Evolutionary conservation across 352 stramenopile species (phyloP).

Genomic region (Plasmopara viticola): DNA sequence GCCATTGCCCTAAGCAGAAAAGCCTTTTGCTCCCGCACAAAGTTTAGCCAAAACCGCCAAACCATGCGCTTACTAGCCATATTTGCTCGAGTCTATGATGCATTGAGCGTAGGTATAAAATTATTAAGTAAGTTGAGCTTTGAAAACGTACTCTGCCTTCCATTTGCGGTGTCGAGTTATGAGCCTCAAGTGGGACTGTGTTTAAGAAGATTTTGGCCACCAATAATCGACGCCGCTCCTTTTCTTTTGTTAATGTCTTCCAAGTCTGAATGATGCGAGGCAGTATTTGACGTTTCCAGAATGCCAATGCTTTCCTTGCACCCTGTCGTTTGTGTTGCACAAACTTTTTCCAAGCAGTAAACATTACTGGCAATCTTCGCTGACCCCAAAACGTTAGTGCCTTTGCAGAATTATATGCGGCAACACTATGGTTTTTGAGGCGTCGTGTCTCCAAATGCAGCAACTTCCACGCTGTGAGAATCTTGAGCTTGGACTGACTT

Average conservation of each 20-base stretch:
- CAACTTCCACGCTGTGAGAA: constrained; percentile 48
- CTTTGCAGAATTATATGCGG: constrained; percentile 30
- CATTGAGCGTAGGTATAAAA: not conserved
- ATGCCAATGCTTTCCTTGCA: constrained; percentile 51
- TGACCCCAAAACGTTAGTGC: constrained; percentile 61
- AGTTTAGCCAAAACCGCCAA: constrained; percentile 44
- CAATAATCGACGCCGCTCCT: constrained; percentile 26
- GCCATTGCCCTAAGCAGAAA: constrained; percentile 67
- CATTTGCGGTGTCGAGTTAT: constrained; percentile 62
- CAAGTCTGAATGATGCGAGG: constrained; percentile 56
- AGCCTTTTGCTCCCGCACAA: constrained; percentile 48
- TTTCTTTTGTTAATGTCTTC: constrained; percentile 22
- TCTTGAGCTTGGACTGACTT: constrained; percentile 44
- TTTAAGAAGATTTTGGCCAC: constrained; percentile 62
- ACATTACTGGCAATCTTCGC: constrained; percentile 39
- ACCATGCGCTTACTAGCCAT: constrained; percentile 34
- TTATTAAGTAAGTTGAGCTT: not conserved
- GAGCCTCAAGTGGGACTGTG: constrained; percentile 44
- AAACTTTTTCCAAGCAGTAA: constrained; percentile 37
- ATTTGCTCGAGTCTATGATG: constrained; percentile 38
- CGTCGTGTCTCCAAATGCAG: constrained; percentile 7
- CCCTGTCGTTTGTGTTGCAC: constrained; percentile 34
- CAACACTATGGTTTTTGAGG: constrained; percentile 24
- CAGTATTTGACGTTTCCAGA: constrained; percentile 64
- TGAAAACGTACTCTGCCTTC: constrained; percentile 28